Evolutionary conservation across 768 basidiomycete species (phyloP).

Genomic region (Cystobasidium tubakii): DNA sequence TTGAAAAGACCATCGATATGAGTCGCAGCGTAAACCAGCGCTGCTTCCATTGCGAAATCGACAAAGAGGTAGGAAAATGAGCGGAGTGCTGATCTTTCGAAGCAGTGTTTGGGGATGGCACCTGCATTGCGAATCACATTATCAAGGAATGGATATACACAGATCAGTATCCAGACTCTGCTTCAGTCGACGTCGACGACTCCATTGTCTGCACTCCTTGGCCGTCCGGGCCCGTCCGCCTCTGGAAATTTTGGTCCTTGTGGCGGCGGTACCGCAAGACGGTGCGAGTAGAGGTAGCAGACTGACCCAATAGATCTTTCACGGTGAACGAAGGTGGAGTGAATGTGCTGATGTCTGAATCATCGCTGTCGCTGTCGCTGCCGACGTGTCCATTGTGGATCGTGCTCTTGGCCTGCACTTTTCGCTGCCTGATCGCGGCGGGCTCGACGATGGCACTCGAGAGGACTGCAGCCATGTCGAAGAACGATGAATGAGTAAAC

Average conservation of each 20-base stretch:
- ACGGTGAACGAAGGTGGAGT: slow-evolving; percentile 44
- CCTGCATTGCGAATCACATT: slow-evolving; percentile 6
- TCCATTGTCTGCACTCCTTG: no score
- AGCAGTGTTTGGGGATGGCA: slow-evolving; percentile 61
- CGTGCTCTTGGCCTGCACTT: background rate
- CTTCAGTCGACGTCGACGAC: no score
- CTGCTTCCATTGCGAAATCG: slow-evolving; percentile 67
- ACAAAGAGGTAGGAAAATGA: slow-evolving; percentile 71
- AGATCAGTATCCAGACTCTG: background rate
- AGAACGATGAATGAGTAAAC: background rate
- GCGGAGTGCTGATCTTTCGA: slow-evolving; percentile 75
- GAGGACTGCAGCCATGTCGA: background rate
- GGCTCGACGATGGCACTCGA: background rate
- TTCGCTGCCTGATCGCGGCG: background rate
- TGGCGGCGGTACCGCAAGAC: background rate
- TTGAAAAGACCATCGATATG: slow-evolving; percentile 59
- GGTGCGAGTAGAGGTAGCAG: background rate
- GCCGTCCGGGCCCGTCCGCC: background rate
- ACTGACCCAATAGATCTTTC: slow-evolving; percentile 40
- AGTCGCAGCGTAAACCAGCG: slow-evolving; percentile 64
- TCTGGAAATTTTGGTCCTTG: background rate
- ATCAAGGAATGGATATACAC: background rate
- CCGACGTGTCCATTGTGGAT: background rate
- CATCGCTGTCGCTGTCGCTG: background rate
- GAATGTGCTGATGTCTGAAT: slow-evolving; percentile 34